A percentile compares a stretch with the other conserved stretches of the same genome.
Evolutionary conservation across 2,329 filamentous ascomycete genomes (phyloP).

Genomic region (Xylariomycetidae sp.): DNA sequence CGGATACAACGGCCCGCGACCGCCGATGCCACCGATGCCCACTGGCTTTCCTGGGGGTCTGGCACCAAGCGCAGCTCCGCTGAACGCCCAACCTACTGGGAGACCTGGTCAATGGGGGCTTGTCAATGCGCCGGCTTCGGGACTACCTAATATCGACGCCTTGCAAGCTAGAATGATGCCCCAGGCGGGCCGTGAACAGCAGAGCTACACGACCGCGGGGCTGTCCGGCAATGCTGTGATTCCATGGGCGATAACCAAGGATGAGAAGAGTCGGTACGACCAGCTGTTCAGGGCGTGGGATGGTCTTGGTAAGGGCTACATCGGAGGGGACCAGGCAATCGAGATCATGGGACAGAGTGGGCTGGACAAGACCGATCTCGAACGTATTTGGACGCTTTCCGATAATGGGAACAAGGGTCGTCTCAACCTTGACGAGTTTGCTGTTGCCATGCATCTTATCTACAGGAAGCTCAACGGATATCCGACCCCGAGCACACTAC

Average conservation of each 20-base stretch:
- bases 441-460: slow-evolving; percentile 98
- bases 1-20: slow-evolving; percentile 75
- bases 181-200: slow-evolving; percentile 82
- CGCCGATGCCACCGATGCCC: slow-evolving; percentile 78
- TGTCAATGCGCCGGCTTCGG: slow-evolving; percentile 85
- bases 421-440: slow-evolving; percentile 93
- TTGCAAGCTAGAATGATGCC: slow-evolving; percentile 96
- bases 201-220: slow-evolving; percentile 77
- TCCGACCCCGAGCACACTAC: slow-evolving; percentile 79
- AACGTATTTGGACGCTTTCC: slow-evolving; percentile 89
- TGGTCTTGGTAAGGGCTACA: slow-evolving; percentile 86
- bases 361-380: slow-evolving; percentile 82
- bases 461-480: slow-evolving; percentile 97
- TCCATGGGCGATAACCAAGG: slow-evolving; percentile 97
- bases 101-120: slow-evolving; percentile 96
- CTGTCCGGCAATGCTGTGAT: slow-evolving; percentile 92
- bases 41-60: slow-evolving; percentile 65
- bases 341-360: slow-evolving; percentile 98
- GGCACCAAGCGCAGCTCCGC: slow-evolving; percentile 47
- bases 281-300: slow-evolving; percentile 95
- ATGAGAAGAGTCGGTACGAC: slow-evolving; percentile 96
- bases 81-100: slow-evolving; percentile 94
- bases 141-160: slow-evolving; percentile 89
- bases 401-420: slow-evolving; percentile 93
- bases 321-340: slow-evolving; percentile 86